Base-by-base conservation (phyloP, 805 yeast species). In the Candida palmyrensis region DNA sequence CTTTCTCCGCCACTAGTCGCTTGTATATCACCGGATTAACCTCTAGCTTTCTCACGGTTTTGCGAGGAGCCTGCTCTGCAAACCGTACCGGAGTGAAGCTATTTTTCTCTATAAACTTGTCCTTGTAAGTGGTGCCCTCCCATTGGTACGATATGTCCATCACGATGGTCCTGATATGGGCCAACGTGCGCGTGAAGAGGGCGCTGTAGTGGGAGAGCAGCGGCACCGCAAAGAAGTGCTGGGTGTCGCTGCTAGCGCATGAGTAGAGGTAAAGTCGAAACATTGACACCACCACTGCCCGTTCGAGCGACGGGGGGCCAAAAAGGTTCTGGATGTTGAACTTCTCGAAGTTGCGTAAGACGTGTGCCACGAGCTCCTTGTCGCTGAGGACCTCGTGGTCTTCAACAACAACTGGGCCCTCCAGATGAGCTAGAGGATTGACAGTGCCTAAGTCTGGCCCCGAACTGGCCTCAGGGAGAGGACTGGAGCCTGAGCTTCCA, bases 21-120 rank as follows among this genome's bases (percentile, higher is more conserved):
- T 32, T 32, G 20, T 26, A 25, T 12, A 32, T 25, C 6, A 32
- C 14, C 7, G 30, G 35, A 19, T 25, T 18, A 10, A 32, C 23
- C 12, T 25, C 16, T 12, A 32, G 11, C 27, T 32, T 25, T 25
- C 15, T 8, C 4, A 26, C 25, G 15, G 8, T 18, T 16, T 25
- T 25, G 10, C 16, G 8, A 5, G 5, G 16, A 11, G n/a, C 14
- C 6, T 14, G 18, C n/a, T 14, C 18, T 20, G 6, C 19, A 7
- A 17, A 8, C 21, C 6, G 11, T 6, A 11, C 21, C 11, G 30
- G 23, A 5, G 21, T 11, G 7, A 28, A 13, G 12, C 21, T 16
- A 14, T 17, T 15, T 10, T 17, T 16, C 15, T 16, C 20, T 5
- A 28, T 17, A 18, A 28, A 28, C 12, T 17, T 28, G 9, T 28